phyloP scores from a whole-genome alignment of 225 moss, liverwort and hornwort genomes.

The Asterella californica region DNA sequence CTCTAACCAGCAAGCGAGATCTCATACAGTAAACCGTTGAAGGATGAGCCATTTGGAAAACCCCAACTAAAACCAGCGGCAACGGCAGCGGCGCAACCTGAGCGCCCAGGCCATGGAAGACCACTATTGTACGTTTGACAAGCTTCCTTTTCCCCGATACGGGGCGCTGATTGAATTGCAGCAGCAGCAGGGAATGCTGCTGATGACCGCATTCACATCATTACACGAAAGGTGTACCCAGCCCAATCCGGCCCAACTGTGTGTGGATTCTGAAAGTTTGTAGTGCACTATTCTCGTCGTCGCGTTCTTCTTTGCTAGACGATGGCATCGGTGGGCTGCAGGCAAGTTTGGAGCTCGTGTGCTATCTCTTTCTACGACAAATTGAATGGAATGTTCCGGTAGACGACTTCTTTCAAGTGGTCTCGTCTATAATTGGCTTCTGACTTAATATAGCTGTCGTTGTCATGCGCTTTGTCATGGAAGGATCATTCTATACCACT shows the following conservation, averaged over 20 bases:
- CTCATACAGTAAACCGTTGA: background rate
- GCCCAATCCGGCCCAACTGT: background rate
- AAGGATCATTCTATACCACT: background rate
- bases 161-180: background rate
- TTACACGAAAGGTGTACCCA: background rate
- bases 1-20: background rate
- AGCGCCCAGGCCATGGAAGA: constrained; percentile 1
- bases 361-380: constrained; percentile 1
- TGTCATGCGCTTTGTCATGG: background rate
- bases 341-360: background rate
- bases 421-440: constrained; percentile 8
- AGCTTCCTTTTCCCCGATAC: background rate
- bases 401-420: constrained; percentile 8
- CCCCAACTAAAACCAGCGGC: background rate
- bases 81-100: background rate
- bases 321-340: too few relatives aligned
- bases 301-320: too few relatives aligned
- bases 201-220: background rate
- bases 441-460: constrained; percentile 3
- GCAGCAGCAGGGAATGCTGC: background rate
- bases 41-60: background rate
- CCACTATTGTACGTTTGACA: background rate
- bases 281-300: constrained; percentile 12
- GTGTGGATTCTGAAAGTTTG: background rate
- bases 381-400: constrained; percentile 2